phyloP scores from a whole-genome alignment of 768 basidiomycete species.

The Tricholoma sp. region DNA sequence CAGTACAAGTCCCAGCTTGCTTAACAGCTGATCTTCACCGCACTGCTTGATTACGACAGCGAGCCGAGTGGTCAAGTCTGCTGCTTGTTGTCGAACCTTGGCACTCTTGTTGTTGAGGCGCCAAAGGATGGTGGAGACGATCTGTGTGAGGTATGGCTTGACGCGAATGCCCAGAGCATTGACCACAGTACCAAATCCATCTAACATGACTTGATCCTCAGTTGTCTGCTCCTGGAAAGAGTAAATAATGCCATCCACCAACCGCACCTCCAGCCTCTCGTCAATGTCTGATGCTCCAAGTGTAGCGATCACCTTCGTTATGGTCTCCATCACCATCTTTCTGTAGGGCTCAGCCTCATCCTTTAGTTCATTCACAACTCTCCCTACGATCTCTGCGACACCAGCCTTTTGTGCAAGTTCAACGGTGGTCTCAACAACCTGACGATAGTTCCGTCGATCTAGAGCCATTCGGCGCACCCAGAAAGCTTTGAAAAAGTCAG shows the following conservation, averaged over 20 bases:
- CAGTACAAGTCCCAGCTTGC: conserved; percentile 92
- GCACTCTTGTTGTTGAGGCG: conserved; percentile 99
- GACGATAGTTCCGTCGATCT: conserved; percentile 91
- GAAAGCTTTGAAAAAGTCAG: conserved; percentile 99
- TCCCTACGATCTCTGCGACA: conserved; percentile 91
- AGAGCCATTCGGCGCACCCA: conserved; percentile 99
- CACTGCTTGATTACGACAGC: conserved; percentile 99
- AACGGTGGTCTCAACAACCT: conserved; percentile 98
- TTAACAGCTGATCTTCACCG: conserved; percentile 92
- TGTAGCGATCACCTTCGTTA: conserved; percentile 90
- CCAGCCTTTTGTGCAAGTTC: conserved; percentile 97
- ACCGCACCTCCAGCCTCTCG: conserved; percentile 87
- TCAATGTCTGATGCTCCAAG: conserved; percentile 98
- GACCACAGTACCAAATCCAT: conserved; percentile 97
- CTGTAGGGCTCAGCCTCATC: conserved; percentile 87
- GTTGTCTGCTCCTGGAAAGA: conserved; percentile 99
- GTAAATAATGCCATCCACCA: conserved; percentile 98
- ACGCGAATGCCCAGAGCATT: conserved; percentile 95
- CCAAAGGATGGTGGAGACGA: conserved; percentile 98
- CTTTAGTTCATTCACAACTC: conserved; percentile 86
- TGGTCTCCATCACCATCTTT: conserved; percentile 99
- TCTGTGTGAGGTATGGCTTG: conserved; percentile 97
- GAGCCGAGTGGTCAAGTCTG: conserved; percentile 93
- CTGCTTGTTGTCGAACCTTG: conserved; percentile 98
- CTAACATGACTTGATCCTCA: conserved; percentile 98